Evolutionary conservation across 2,329 filamentous ascomycete species (phyloP).

Genomic region (Colletotrichum aenigma): DNA sequence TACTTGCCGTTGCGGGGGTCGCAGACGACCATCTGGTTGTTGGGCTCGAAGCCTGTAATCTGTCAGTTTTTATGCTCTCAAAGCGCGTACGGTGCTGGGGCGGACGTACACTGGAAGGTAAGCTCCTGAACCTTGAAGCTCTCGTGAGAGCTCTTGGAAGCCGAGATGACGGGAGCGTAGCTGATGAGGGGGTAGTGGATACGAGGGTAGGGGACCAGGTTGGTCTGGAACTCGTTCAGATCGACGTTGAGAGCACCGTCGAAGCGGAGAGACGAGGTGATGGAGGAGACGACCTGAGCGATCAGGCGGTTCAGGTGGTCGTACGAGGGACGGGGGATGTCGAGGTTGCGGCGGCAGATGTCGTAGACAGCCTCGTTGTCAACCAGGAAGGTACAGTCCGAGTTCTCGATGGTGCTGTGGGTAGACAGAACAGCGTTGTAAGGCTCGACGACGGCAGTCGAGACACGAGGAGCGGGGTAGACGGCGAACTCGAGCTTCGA

Average conservation of each 20-base stretch:
- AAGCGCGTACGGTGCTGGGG: slow-evolving; percentile 13
- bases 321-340: slow-evolving; percentile 71
- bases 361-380: slow-evolving; percentile 79
- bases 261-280: slow-evolving; percentile 74
- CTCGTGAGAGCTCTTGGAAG: slow-evolving; percentile 81
- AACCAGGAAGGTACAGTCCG: slow-evolving; percentile 79
- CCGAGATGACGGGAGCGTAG: slow-evolving; percentile 74
- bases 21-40: slow-evolving; percentile 81
- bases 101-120: slow-evolving; percentile 72
- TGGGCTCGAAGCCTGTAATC: slow-evolving; percentile 70
- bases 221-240: slow-evolving; percentile 80
- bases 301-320: slow-evolving; percentile 77
- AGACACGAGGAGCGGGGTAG: slow-evolving; percentile 73
- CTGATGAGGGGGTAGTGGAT: slow-evolving; percentile 78
- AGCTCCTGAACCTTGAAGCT: slow-evolving; percentile 85
- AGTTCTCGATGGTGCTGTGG: slow-evolving; percentile 78
- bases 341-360: slow-evolving; percentile 74
- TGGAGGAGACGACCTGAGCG: slow-evolving; percentile 76
- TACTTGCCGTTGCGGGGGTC: slow-evolving; percentile 78
- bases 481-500: slow-evolving; percentile 78
- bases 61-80: slow-evolving; percentile 25
- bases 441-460: slow-evolving; percentile 74
- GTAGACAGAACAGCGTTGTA: slow-evolving; percentile 78
- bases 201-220: slow-evolving; percentile 74
- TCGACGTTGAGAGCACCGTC: slow-evolving; percentile 77